Evolutionary conservation across 805 yeast genomes (phyloP).

Genomic region (Kodamaea jinghongensis): DNA sequence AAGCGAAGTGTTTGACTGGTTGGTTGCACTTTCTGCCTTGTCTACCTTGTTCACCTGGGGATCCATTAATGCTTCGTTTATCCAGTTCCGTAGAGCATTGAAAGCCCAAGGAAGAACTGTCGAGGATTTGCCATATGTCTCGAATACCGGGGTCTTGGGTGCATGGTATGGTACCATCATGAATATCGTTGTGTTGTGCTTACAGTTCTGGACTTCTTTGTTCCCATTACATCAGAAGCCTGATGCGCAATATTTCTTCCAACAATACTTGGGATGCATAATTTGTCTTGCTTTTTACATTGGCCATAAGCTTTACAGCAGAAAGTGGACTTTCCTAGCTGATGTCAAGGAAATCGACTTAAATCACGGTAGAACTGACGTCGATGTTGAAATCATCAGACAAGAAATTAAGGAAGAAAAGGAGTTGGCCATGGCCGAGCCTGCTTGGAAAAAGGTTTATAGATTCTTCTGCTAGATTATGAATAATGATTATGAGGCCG

Average conservation of each 20-base stretch:
- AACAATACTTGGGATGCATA: slow-evolving; percentile 15
- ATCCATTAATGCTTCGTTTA: slow-evolving; percentile 21
- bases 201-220: slow-evolving; percentile 36
- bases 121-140: slow-evolving; percentile 51
- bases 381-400: slow-evolving; percentile 12
- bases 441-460: slow-evolving; percentile 23
- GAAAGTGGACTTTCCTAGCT: slow-evolving; percentile 10
- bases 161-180: slow-evolving; percentile 25
- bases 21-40: slow-evolving; percentile 26
- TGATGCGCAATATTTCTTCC: slow-evolving; percentile 12
- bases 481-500: no score
- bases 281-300: slow-evolving; percentile 13
- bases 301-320: slow-evolving; percentile 14
- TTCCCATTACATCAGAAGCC: slow-evolving; percentile 27
- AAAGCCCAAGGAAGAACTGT: slow-evolving; percentile 31
- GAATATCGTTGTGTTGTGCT: slow-evolving; percentile 25
- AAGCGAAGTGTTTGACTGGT: slow-evolving; percentile 32
- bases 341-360: slow-evolving; percentile 11
- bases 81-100: slow-evolving; percentile 27
- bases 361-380: slow-evolving; percentile 10
- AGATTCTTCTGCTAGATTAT: slow-evolving; percentile 17
- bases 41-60: slow-evolving; percentile 31
- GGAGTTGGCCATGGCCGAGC: slow-evolving; percentile 15
- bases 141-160: slow-evolving; percentile 46
- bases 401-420: slow-evolving; percentile 18